Conservation (phyloP, 2,329 filamentous ascomycete species). For the Xylariales sp. region DNA sequence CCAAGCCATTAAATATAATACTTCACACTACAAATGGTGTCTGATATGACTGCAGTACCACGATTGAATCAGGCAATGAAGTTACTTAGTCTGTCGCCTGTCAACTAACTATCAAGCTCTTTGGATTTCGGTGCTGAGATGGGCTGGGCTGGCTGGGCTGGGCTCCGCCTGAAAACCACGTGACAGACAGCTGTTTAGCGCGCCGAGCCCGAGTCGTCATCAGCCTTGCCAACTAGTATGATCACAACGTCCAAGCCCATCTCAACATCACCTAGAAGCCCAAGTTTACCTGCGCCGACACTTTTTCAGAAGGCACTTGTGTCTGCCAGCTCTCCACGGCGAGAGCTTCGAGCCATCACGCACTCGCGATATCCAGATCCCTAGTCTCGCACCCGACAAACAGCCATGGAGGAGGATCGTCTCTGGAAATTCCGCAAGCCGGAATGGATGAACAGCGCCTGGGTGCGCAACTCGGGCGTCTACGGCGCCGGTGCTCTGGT, state of each 20-base stretch:
- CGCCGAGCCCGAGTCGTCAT: slow-evolving; percentile 15
- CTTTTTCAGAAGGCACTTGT: too few species aligned
- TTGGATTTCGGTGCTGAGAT: too few species aligned
- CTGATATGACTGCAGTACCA: not conserved
- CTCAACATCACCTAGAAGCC: not conserved
- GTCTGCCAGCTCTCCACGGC: too few species aligned
- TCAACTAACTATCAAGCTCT: too few species aligned
- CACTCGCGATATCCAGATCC: too few species aligned
- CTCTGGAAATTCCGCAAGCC: slow-evolving; percentile 64
- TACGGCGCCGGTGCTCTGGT: slow-evolving; percentile 61
- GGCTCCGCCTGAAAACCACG: not conserved
- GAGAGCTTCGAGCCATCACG: too few species aligned
- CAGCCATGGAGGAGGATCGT: slow-evolving; percentile 63
- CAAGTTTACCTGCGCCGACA: too few species aligned
- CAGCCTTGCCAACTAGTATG: slow-evolving; percentile 8
- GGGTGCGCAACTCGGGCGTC: slow-evolving; percentile 59
- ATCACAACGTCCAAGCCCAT: not conserved
- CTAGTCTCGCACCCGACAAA: too few species aligned
- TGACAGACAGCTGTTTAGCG: not conserved
- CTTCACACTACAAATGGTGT: slow-evolving; percentile 1
- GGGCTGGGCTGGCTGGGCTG: too few species aligned
- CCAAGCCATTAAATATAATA: slow-evolving; percentile 17
- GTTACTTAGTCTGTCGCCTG: too few species aligned
- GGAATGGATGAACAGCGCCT: slow-evolving; percentile 62
- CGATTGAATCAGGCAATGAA: too few species aligned